These are phyloP conservation scores for Alnus glutinosa DNA, from an alignment of 306 rosid species.

Conservation along the genomic window DNA sequence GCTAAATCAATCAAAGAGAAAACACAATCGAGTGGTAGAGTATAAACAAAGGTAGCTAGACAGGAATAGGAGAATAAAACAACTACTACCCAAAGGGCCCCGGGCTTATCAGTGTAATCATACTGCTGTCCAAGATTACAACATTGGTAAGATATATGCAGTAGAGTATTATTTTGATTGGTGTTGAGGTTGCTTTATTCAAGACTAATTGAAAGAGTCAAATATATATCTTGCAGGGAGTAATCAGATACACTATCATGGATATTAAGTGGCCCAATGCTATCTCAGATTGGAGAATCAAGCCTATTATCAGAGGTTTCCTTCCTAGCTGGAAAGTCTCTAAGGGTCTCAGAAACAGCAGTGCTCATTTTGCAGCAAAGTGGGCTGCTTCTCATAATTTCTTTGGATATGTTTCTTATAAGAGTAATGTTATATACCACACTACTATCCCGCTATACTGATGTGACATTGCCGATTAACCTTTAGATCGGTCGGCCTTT, in stretches of 20 bases:
- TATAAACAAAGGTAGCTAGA: background rate
- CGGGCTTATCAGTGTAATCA: constrained; percentile 16
- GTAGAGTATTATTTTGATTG: background rate
- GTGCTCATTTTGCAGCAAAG: too few species aligned
- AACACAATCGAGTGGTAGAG: background rate
- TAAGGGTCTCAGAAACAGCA: too few species aligned
- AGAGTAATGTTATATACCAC: too few species aligned
- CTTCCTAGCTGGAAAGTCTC: too few species aligned
- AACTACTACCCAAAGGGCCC: background rate
- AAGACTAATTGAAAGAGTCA: background rate
- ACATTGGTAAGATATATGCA: constrained; percentile 17
- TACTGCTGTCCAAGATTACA: constrained; percentile 25
- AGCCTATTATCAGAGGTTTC: too few species aligned
- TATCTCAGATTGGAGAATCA: too few species aligned
- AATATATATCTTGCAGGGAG: background rate
- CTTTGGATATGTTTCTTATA: too few species aligned
- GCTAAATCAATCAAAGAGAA: background rate
- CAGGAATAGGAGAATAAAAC: constrained; percentile 7
- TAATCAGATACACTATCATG: background rate
- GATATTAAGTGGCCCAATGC: too few species aligned
- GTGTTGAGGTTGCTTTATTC: background rate
- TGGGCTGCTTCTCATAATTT: too few species aligned
- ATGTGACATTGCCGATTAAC: too few species aligned
- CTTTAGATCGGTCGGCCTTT: too few species aligned
- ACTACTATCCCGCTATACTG: too few species aligned